Evolutionary conservation across 192 early-diverging fungal genomes (phyloP).

Genomic region (Cladochytrium replicatum): DNA sequence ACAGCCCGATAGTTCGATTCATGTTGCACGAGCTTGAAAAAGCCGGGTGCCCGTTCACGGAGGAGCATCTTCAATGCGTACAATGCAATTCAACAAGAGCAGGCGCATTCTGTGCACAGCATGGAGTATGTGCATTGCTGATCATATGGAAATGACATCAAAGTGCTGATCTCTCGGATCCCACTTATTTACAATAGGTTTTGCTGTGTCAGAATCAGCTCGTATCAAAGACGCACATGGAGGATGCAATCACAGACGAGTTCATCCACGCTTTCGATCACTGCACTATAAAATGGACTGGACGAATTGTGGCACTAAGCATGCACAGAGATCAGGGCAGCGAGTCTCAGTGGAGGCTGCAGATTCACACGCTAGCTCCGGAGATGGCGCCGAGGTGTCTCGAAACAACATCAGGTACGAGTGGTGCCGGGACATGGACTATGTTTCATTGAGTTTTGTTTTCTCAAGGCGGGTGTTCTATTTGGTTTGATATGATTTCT

Average conservation of each 20-base stretch:
- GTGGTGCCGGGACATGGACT: neutral
- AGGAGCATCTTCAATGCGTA: constrained; percentile 61
- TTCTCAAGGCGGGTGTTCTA: constrained; percentile 61
- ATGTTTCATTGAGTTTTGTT: neutral
- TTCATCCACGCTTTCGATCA: constrained; percentile 48
- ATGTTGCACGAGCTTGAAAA: constrained; percentile 71
- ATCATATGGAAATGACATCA: neutral
- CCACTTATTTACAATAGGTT: constrained; percentile 30
- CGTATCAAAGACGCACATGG: constrained; percentile 64
- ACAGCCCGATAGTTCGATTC: constrained; percentile 70
- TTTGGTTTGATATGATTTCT: too few relatives aligned
- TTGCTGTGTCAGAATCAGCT: constrained; percentile 83
- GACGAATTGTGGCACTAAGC: constrained; percentile 36
- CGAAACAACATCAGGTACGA: constrained; percentile 32
- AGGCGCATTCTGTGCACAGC: constrained; percentile 76
- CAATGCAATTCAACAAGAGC: constrained; percentile 71
- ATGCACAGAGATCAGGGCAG: constrained; percentile 44
- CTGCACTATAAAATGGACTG: constrained; percentile 37
- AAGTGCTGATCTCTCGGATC: neutral
- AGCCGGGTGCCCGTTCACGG: constrained; percentile 50
- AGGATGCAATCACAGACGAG: constrained; percentile 90
- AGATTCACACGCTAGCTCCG: constrained; percentile 29
- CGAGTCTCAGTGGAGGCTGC: constrained; percentile 36
- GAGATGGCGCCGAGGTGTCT: constrained; percentile 29
- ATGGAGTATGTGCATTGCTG: constrained; percentile 32